A percentile compares a stretch with the other conserved stretches of the same genome.
phyloP scores from a whole-genome alignment of 2,329 filamentous ascomycete species.

The Fusarium multiceps region DNA sequence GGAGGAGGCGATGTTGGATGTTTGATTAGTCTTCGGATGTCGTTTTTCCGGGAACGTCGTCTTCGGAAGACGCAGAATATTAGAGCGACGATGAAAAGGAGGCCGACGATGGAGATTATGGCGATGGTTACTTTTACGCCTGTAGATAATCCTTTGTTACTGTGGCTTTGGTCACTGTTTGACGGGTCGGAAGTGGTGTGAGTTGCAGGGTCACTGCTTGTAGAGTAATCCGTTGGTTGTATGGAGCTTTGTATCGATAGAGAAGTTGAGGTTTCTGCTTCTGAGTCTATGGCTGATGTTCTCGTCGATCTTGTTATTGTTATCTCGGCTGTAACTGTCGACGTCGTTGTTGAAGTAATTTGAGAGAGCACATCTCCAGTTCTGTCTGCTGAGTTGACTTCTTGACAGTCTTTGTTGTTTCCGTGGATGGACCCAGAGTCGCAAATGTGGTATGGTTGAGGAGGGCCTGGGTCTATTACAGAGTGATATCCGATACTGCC shows the following conservation, averaged over 20 bases:
- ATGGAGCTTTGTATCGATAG: conserved; percentile 15
- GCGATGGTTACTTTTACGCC: conserved; percentile 60
- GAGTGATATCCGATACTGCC: conserved; percentile 44
- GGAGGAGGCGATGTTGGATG: conserved; percentile 41
- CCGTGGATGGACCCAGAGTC: conserved; percentile 16
- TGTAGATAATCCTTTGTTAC: conserved; percentile 47
- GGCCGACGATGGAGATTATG: conserved; percentile 54
- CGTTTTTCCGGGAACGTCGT: conserved; percentile 33
- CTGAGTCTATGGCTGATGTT: conserved; percentile 1
- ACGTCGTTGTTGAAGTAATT: background rate
- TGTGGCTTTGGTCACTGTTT: background rate
- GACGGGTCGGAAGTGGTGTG: conserved; percentile 26
- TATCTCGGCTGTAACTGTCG: background rate
- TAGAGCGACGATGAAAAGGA: conserved; percentile 53
- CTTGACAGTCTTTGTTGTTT: conserved; percentile 26
- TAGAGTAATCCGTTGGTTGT: conserved; percentile 31
- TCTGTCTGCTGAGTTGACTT: background rate
- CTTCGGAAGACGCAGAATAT: conserved; percentile 53
- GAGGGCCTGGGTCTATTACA: conserved; percentile 45
- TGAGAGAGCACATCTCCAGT: conserved; percentile 4
- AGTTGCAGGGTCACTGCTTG: conserved; percentile 35
- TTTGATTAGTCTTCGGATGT: conserved; percentile 30
- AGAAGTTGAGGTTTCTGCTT: background rate
- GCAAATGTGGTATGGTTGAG: conserved; percentile 41
- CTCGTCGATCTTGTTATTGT: background rate